Conservation (phyloP, 257 asterid species). For the Lycium barbarum region DNA sequence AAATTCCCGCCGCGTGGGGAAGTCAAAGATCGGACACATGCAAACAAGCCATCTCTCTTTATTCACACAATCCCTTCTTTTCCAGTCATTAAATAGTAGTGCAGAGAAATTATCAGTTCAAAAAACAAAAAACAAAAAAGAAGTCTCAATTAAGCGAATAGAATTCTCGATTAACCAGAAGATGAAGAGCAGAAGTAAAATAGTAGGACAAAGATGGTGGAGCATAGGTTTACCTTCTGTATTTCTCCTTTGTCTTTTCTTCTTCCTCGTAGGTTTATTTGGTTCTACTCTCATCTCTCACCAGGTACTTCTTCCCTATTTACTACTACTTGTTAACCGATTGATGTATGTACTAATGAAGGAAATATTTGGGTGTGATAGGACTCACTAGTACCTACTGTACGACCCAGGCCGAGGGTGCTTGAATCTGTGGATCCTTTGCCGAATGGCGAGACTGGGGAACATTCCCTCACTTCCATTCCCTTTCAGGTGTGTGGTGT, state of each 20-base stretch:
- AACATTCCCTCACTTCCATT: conserved; percentile 54
- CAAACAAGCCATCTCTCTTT: background rate
- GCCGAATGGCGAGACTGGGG: conserved; percentile 74
- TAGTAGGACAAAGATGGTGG: conserved; percentile 50
- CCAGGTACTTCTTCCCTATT: conserved; percentile 49
- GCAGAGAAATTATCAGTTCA: background rate
- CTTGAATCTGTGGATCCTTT: conserved; percentile 56
- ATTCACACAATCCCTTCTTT: background rate
- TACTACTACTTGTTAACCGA: background rate
- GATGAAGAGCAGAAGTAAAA: conserved; percentile 66
- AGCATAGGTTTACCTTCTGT: conserved; percentile 64
- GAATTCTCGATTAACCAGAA: conserved; percentile 10
- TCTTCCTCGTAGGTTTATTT: conserved; percentile 81
- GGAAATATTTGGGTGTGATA: conserved; percentile 36
- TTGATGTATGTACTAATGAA: background rate
- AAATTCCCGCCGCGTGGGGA: conserved; percentile 55
- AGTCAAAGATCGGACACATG: conserved; percentile 23
- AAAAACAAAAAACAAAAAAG: no score
- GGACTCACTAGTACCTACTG: conserved; percentile 46
- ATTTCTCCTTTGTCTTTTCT: conserved; percentile 76
- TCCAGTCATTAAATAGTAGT: background rate
- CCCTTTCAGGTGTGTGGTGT: conserved; percentile 73
- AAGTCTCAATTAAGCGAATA: background rate
- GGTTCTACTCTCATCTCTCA: conserved; percentile 77
- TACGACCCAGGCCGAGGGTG: conserved; percentile 50